phyloP scores from a whole-genome alignment of 1,284 basidiomycete species.

The Ganoderma meredithae region DNA sequence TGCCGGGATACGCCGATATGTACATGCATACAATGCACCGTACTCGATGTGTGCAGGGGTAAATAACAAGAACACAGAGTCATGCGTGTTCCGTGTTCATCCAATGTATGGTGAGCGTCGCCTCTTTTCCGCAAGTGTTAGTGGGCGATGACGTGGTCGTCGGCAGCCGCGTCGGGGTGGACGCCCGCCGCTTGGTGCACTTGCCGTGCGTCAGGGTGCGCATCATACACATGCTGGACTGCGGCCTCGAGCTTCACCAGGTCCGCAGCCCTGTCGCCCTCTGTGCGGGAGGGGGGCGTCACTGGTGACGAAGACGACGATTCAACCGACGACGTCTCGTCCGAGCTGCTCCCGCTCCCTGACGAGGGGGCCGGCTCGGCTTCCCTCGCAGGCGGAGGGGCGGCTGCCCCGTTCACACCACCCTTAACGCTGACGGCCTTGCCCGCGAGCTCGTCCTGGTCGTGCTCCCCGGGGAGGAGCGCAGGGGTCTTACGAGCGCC shows the following conservation, averaged over 20 bases:
- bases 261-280: neutral
- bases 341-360: neutral
- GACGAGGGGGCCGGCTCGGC: slow-evolving; percentile 2
- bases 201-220: slow-evolving; percentile 30
- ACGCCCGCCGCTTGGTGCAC: slow-evolving; percentile 27
- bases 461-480: slow-evolving; percentile 30
- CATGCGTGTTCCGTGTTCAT: neutral
- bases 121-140: neutral
- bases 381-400: neutral
- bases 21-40: neutral
- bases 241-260: slow-evolving; percentile 22
- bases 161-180: slow-evolving; percentile 17
- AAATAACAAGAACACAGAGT: neutral
- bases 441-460: neutral
- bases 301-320: slow-evolving; percentile 21
- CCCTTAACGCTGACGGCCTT: neutral
- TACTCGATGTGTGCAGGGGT: neutral
- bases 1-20: neutral
- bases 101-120: neutral
- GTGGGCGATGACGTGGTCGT: neutral
- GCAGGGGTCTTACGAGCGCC: slow-evolving; percentile 38
- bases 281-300: slow-evolving; percentile 13
- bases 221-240: slow-evolving; percentile 25
- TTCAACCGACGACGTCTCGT: slow-evolving; percentile 23
- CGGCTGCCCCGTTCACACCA: neutral